These are phyloP conservation scores for Chrysophaeum taylorii DNA, from an alignment of 352 stramenopile species.

Conservation along the genomic window DNA sequence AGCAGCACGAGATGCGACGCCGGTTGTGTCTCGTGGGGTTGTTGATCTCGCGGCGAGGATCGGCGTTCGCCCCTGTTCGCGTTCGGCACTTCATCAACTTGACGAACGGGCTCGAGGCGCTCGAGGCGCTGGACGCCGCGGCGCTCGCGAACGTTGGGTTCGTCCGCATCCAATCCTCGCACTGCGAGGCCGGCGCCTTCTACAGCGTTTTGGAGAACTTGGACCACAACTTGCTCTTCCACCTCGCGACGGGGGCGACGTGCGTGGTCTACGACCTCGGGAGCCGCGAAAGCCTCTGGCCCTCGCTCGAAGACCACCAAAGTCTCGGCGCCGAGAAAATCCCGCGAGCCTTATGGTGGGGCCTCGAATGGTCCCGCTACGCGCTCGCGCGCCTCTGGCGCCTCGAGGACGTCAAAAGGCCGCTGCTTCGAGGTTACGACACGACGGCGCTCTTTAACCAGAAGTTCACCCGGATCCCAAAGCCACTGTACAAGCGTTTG, in stretches of 20 bases:
- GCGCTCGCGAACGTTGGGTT: background rate
- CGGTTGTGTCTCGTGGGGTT: too few species aligned
- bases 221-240: constrained; percentile 8
- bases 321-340: background rate
- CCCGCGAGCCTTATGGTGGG: background rate
- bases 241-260: background rate
- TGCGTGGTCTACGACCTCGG: background rate
- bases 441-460: background rate
- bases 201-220: constrained; percentile 1
- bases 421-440: background rate
- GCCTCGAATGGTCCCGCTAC: constrained; percentile 1
- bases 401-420: background rate
- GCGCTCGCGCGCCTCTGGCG: background rate
- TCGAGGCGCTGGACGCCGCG: background rate
- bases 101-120: constrained; percentile 2
- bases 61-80: too few species aligned
- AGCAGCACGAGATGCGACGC: too few species aligned
- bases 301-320: background rate
- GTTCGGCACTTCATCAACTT: constrained; percentile 11
- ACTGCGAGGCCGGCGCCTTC: constrained; percentile 1
- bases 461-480: background rate
- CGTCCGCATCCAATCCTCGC: background rate
- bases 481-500: background rate
- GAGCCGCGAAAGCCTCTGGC: background rate
- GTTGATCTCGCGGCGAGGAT: too few species aligned